Conservation (phyloP, 192 early-diverging fungal species). For the Spizellomyces sp. region DNA sequence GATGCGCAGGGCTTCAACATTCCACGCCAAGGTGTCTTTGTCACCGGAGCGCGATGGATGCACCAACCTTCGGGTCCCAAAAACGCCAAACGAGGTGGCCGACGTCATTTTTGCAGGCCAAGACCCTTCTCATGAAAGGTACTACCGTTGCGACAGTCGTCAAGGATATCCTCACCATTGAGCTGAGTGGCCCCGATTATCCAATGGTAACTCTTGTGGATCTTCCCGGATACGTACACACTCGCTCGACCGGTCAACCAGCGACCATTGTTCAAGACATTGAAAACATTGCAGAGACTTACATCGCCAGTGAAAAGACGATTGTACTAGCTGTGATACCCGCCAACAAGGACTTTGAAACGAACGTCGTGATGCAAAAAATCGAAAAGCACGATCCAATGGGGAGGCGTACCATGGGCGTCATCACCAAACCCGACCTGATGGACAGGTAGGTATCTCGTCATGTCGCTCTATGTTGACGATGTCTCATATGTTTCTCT, state of each 20-base stretch:
- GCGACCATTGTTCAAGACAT: constrained; percentile 24
- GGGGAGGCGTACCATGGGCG: constrained; percentile 30
- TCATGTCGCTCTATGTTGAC: constrained; percentile 13
- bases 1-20: background rate
- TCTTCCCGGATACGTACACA: constrained; percentile 37
- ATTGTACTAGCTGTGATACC: constrained; percentile 42
- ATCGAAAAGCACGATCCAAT: constrained; percentile 26
- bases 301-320: constrained; percentile 24
- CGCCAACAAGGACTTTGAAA: constrained; percentile 37
- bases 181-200: constrained; percentile 16
- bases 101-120: background rate
- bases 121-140: background rate
- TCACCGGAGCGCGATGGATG: background rate
- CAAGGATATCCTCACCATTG: constrained; percentile 30
- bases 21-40: background rate
- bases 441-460: constrained; percentile 24
- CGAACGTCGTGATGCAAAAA: constrained; percentile 24
- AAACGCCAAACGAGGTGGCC: background rate
- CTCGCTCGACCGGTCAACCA: constrained; percentile 20
- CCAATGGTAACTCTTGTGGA: constrained; percentile 35
- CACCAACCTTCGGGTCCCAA: background rate
- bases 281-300: constrained; percentile 21
- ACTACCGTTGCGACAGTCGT: background rate
- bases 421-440: constrained; percentile 41
- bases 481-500: background rate